These are phyloP conservation scores for Amanita phalloides DNA, from an alignment of 768 basidiomycete species.

Conservation along the genomic window DNA sequence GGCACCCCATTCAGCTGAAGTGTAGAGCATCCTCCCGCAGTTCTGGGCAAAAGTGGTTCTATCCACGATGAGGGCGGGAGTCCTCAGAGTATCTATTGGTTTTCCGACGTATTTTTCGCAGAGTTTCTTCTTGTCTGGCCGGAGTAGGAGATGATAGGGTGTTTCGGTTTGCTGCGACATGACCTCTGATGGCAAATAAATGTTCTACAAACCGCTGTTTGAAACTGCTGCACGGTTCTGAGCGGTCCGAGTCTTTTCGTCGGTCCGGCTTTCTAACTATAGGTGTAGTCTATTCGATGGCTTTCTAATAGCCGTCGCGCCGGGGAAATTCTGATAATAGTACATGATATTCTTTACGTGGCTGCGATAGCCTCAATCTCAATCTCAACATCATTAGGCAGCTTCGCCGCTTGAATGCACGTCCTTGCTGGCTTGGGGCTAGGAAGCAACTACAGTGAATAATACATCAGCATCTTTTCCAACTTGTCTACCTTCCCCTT, in stretches of 20 bases:
- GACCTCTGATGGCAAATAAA: too few species aligned
- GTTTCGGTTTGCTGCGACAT: slow-evolving; percentile 17
- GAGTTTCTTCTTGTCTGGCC: slow-evolving; percentile 38
- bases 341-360: slow-evolving; percentile 11
- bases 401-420: slow-evolving; percentile 61
- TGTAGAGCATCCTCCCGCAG: slow-evolving; percentile 62
- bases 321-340: too few species aligned
- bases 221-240: too few species aligned
- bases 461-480: not conserved
- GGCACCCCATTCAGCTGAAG: slow-evolving; percentile 56
- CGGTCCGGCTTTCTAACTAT: not conserved
- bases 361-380: slow-evolving; percentile 67
- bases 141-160: slow-evolving; percentile 11
- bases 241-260: not conserved
- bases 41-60: slow-evolving; percentile 61
- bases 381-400: slow-evolving; percentile 60
- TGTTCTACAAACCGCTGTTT: too few species aligned
- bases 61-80: slow-evolving; percentile 74
- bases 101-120: slow-evolving; percentile 47
- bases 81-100: slow-evolving; percentile 46
- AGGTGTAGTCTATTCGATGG: too few species aligned
- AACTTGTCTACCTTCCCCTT: not conserved
- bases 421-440: slow-evolving; percentile 62
- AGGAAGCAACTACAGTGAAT: slow-evolving; percentile 27
- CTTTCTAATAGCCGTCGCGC: too few species aligned